Base-by-base conservation (phyloP, 164 flowering plant genomes). In the Umbellularia californica region DNA sequence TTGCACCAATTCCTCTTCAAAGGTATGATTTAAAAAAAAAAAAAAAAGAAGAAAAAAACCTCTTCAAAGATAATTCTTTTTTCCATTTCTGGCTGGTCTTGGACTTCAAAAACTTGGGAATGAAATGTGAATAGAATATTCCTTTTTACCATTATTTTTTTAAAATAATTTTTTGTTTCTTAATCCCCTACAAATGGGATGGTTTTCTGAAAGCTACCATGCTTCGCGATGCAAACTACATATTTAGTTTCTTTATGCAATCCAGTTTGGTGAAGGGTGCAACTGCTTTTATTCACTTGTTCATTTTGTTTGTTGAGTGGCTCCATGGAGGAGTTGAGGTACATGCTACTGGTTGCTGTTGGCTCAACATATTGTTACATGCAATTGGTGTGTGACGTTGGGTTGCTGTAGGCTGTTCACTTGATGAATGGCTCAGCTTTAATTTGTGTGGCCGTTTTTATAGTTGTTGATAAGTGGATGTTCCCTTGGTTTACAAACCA, bases 1-100 rank as follows among this genome's bases (percentile, higher is more conserved):
- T 71, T 94, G 97, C 80, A 72, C 86, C 25, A 75, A 23, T 77
- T 83, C 89, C 13, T 84, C 91, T 25, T 71, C 83, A n/a, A 85
- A 87, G 93, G 97, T 94, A 28, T 1, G 7, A 7, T 41, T 41
- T 30, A 5, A 30, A 4, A 3, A 28, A 28, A 5, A 30, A 4
- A 3, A 28, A 28, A 30, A 2, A 30, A 4, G 35, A 30, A 30
- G 35, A 3, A 30, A 0, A 30, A 5, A 30, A 30, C 5, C 35
- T 30, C 35, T 30, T 5, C 35, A 30, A 30, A 30, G 35, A 30
- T 30, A 4, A 52, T 69, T 77, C 35, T 22, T 70, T 10, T 19
- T 52, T 69, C 66, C 12, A 3, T 66, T 55, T 77, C 35, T 30
- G 35, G 35, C 35, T 30, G 35, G 35, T 5, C 35, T 5, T 30